Conservation (phyloP, 371 early-diverging fungal species). For the Coemansia sp. region DNA sequence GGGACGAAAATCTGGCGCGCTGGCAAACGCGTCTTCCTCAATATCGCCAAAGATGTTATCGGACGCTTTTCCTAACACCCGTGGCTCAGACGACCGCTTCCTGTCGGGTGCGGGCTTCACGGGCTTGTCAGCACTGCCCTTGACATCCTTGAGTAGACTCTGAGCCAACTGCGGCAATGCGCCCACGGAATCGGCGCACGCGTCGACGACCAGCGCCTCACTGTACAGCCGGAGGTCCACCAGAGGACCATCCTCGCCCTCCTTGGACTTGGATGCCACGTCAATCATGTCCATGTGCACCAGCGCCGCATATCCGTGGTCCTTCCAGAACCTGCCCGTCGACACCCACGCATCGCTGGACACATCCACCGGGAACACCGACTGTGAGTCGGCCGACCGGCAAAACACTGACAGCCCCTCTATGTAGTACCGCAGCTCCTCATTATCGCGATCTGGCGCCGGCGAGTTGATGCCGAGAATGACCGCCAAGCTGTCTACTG, state of each 20-base stretch:
- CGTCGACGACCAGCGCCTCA: conserved; percentile 64
- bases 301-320: conserved; percentile 40
- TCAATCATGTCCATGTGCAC: conserved; percentile 49
- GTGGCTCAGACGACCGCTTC: conserved; percentile 19
- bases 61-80: conserved; percentile 27
- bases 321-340: conserved; percentile 47
- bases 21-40: conserved; percentile 43
- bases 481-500: conserved; percentile 42
- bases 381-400: conserved; percentile 30
- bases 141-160: conserved; percentile 36
- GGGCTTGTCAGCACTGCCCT: neutral
- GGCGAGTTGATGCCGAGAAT: conserved; percentile 45
- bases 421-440: conserved; percentile 46
- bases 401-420: conserved; percentile 44
- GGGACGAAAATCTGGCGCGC: conserved; percentile 1
- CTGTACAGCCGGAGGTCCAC: conserved; percentile 63
- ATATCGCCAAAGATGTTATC: conserved; percentile 45
- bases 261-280: conserved; percentile 30
- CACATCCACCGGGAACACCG: conserved; percentile 21
- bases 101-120: conserved; percentile 1
- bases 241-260: conserved; percentile 46
- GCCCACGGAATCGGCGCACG: conserved; percentile 75
- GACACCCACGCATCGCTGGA: conserved; percentile 48
- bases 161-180: conserved; percentile 60
- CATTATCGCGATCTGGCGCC: conserved; percentile 37